Base-by-base conservation (phyloP, 176 grass and related monocot species). In the Cenchrus americanus region DNA sequence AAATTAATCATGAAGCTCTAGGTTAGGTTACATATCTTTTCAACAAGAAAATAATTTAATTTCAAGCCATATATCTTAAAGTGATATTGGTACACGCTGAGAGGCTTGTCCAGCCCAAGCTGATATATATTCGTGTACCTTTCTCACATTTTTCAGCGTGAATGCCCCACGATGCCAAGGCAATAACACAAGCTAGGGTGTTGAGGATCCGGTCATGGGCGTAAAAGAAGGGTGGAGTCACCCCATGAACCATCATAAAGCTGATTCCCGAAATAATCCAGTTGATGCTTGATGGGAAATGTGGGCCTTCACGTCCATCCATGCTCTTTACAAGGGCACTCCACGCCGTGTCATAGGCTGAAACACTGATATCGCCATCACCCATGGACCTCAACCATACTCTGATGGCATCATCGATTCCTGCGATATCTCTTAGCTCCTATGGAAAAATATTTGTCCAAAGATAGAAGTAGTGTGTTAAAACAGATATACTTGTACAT, bases 281-380 rank as follows among this genome's bases (percentile, higher is more conserved):
- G n/a, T 74, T 76, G 48, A 94, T 78, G 79, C 85, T 50, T 14
- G 63, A 79, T 7, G 89, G 92, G 76, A 94, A 94, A 37, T 86
- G 93, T 0, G 85, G 93, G 22, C 67, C 64, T 18, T 69, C 62
- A 19, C 53, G 61, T 2, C 9, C 85, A 7, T 86, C 57, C 1
- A 65, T 1, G 11, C 61, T 41, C 32, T 80, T 80, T 47, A 92
- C 83, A 34, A 92, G 64, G 2, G 89, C 89, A 19, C 90, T 79
- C 89, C 93, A 94, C n/a, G 89, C 87, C 1, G 92, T 94, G 85
- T 95, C 93, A 14, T 95, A 94, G 6, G 89, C 52, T 10, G 92
- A 92, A 11, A 90, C 19, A 23, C 49, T 90, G 55, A 88, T 89
- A 60, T 94, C 66, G 12, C 89, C 89, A 40, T 87, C 84, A 2